Conservation (phyloP, 1,139 yeast species). For the Kazachstania sp. region DNA sequence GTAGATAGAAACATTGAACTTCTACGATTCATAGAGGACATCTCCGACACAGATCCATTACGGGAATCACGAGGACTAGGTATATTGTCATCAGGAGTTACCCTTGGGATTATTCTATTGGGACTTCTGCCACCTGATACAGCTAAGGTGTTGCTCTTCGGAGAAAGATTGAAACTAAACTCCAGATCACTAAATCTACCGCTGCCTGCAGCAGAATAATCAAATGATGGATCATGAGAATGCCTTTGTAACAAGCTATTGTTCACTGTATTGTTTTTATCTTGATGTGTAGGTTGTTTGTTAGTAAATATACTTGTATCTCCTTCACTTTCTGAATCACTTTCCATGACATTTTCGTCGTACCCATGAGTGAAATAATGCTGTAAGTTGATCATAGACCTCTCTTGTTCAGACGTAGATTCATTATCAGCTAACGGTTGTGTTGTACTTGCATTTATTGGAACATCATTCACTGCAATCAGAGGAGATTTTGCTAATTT, state of each 20-base stretch:
- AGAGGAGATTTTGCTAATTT: not conserved
- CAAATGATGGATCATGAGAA: not conserved
- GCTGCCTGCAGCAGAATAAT: conserved; percentile 8
- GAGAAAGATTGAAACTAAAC: conserved; percentile 1
- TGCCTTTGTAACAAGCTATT: not conserved
- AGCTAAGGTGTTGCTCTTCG: not conserved
- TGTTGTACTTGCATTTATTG: not conserved
- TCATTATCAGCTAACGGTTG: too few relatives aligned
- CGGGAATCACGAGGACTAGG: not conserved
- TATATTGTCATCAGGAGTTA: not conserved
- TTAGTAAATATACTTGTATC: not conserved
- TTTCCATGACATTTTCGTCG: not conserved
- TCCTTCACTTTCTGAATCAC: conserved; percentile 1
- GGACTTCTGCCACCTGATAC: not conserved
- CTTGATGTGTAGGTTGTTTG: not conserved
- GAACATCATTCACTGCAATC: conserved; percentile 2
- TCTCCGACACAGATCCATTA: not conserved
- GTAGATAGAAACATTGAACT: conserved; percentile 2
- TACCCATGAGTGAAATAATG: not conserved
- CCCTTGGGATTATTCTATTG: not conserved
- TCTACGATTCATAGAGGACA: not conserved
- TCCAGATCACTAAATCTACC: conserved; percentile 14
- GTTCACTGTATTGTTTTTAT: not conserved
- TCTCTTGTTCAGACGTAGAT: not conserved
- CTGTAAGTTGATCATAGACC: not conserved